These are phyloP conservation scores for Fusarium denticulatum DNA, from an alignment of 2,329 filamentous ascomycete species.

Conservation along the genomic window DNA sequence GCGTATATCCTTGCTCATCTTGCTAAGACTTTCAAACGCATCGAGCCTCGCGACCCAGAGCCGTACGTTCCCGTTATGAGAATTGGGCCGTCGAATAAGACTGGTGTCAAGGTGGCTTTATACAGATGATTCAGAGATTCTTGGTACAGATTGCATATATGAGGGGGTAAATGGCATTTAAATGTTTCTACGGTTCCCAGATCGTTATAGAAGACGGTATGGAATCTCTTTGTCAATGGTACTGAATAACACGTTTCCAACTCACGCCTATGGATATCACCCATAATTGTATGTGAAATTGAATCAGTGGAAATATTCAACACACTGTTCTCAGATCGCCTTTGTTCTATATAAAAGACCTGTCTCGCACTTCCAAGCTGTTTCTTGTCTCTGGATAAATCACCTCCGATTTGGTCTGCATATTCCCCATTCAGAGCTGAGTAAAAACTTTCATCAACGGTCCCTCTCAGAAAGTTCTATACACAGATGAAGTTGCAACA, in stretches of 20 bases:
- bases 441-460: too few species aligned
- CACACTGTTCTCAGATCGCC: too few species aligned
- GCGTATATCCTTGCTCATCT: not conserved
- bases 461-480: too few species aligned
- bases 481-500: too few species aligned
- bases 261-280: too few species aligned
- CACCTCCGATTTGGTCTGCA: too few species aligned
- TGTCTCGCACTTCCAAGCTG: too few species aligned
- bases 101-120: not conserved
- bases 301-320: too few species aligned
- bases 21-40: not conserved
- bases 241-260: not conserved
- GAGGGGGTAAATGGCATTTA: fast-evolving
- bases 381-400: not conserved
- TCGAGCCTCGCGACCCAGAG: not conserved
- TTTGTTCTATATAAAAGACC: too few species aligned
- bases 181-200: not conserved
- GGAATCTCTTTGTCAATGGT: too few species aligned
- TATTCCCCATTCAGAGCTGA: too few species aligned
- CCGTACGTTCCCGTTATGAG: not conserved
- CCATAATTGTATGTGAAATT: not conserved
- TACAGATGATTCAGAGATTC: not conserved
- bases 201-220: too few species aligned
- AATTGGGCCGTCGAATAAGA: not conserved
- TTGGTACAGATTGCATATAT: fast-evolving